A percentile compares a stretch with the other conserved stretches of the same genome.
These are phyloP conservation scores for Kernera saxatilis DNA, from an alignment of 345 rosid genomes.

Conservation along the genomic window DNA sequence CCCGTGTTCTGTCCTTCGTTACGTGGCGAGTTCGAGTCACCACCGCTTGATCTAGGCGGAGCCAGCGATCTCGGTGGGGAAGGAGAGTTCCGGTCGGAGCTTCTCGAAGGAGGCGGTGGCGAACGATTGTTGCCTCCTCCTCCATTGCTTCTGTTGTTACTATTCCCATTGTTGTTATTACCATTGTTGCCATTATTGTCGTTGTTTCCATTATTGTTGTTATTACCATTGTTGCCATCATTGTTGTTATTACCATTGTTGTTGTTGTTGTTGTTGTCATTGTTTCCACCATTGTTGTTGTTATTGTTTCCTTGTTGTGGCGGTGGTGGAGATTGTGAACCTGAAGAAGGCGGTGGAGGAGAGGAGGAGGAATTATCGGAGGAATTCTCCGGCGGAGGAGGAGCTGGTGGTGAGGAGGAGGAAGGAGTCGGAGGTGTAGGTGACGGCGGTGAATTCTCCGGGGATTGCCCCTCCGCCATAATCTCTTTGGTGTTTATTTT, in stretches of 20 bases:
- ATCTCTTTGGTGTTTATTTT: conserved; percentile 5
- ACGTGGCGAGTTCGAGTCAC: conserved; percentile 14
- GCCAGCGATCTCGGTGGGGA: conserved; percentile 21
- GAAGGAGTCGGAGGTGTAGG: conserved; percentile 37
- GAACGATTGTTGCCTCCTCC: conserved; percentile 26
- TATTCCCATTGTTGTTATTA: neutral
- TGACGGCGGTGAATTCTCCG: conserved; percentile 33
- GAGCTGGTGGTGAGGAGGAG: conserved; percentile 32
- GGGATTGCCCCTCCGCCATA: conserved; percentile 38
- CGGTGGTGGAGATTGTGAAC: conserved; percentile 32
- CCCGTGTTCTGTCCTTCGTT: neutral
- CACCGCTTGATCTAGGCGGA: conserved; percentile 31
- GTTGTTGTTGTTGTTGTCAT: neutral
- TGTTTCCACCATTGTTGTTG: neutral
- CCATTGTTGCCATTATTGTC: neutral
- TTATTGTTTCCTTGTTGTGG: conserved; percentile 17
- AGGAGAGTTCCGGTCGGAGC: conserved; percentile 7
- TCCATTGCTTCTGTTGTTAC: neutral
- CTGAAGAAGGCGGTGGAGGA: conserved; percentile 31
- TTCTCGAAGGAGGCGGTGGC: conserved; percentile 27
- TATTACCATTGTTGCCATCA: neutral
- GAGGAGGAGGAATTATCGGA: conserved; percentile 6
- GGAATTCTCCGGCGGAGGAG: conserved; percentile 18
- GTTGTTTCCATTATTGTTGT: neutral
- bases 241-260: neutral